Base-by-base conservation (phyloP, 352 stramenopile genomes). In the Nothophytophthora sp. region DNA sequence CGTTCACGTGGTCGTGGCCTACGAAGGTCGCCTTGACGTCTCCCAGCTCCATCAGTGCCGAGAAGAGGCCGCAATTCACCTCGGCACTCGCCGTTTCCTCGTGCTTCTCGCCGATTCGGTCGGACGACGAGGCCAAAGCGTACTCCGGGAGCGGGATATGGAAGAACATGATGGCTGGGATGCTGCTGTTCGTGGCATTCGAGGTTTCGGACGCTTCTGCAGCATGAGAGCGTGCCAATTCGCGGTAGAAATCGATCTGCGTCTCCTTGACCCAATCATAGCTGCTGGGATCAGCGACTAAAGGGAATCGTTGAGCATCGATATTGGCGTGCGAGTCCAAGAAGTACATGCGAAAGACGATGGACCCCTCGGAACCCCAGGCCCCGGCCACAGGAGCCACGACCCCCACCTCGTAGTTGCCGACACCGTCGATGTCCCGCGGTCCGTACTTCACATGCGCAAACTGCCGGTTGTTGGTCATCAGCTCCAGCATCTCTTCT, bases 291-390 rank as follows among this genome's bases (percentile, higher is more conserved):
- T 71, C 37, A 36, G 57, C 47, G 5, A 76, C 42, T 25, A 64
- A 51, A 20, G 63, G 70, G 25, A 67, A 72, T 8, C 42, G 59
- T 1, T 34, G 11, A 4, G 42, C 58, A 49, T 83, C 47, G 4
- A 77, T 67, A 16, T 58, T 63, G 5, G 44, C 54, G 32, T 71
- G 55, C 2, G 73, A 88, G 43, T 90, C 79, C 19, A 90, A 52
- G 40, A 90, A 88, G 63, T 90, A 90, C 76, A 90, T 83, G 24
- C 70, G 73, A 28, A 88, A 80, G 3, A 85, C 73, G 9, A 54
- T 69, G 0, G 33, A 40, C 0, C 72, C 63, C 13, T 50, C 24
- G 0, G 44, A 11, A 1, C 75, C 73, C 75, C 78, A 84, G 0
- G 67, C 23, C 5, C 73, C 77, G 22, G 61, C 44, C 0, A 30